Conservation (phyloP, 139 green algal species). For the Closterium sp. region DNA sequence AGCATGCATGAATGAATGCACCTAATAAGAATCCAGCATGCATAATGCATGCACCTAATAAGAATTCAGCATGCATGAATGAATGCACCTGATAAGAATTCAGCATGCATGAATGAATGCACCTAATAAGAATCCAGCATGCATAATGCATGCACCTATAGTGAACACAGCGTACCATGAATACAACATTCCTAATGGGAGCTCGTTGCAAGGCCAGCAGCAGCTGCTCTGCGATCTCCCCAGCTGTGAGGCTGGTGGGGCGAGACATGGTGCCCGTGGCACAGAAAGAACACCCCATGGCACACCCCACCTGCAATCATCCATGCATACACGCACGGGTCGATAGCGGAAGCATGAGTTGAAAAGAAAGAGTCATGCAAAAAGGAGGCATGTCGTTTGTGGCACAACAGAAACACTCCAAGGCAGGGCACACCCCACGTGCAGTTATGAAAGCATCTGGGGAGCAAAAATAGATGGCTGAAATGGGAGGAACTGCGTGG, state of each 20-base stretch:
- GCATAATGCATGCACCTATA: too few species aligned
- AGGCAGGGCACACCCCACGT: constrained; percentile 90
- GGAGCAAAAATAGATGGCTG: too few species aligned
- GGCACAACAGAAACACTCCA: constrained; percentile 97
- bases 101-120: too few species aligned
- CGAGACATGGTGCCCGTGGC: constrained; percentile 92
- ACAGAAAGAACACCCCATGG: constrained; percentile 98
- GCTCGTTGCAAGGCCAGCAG: constrained; percentile 69
- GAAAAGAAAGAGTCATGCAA: too few species aligned
- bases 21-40: too few species aligned
- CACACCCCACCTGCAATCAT: constrained; percentile 72
- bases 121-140: too few species aligned
- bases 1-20: too few species aligned
- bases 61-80: too few species aligned
- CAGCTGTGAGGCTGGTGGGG: constrained; percentile 77
- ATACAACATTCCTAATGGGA: constrained; percentile 88
- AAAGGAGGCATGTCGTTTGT: constrained; percentile 81
- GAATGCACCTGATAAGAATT: too few species aligned
- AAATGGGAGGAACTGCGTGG: too few species aligned
- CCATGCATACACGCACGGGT: not conserved
- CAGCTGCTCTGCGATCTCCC: constrained; percentile 96
- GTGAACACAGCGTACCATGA: constrained; percentile 72
- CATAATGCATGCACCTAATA: too few species aligned
- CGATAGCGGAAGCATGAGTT: too few species aligned
- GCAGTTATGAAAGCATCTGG: not conserved